Evolutionary conservation across 495 filamentous ascomycete genomes (phyloP).

Genomic region (Xylaria venustula): DNA sequence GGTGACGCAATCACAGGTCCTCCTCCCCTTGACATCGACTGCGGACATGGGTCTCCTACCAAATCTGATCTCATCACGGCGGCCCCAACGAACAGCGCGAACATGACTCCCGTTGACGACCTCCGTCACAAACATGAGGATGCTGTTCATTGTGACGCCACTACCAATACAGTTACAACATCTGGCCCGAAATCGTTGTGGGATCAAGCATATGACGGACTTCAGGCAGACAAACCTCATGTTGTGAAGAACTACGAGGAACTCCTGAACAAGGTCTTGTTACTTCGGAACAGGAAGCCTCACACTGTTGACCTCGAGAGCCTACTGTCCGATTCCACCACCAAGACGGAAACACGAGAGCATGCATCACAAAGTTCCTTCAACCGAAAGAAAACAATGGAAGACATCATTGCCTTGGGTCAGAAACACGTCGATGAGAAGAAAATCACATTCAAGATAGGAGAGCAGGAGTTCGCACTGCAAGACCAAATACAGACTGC

Average conservation of each 20-base stretch:
- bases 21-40: too few species aligned
- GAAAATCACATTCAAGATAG: constrained; percentile 12
- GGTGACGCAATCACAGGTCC: too few species aligned
- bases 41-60: too few species aligned
- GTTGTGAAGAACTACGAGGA: constrained; percentile 14
- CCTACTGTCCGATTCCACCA: neutral
- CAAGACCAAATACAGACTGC: constrained; percentile 15
- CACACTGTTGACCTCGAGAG: neutral
- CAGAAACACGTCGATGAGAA: constrained; percentile 11
- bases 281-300: neutral
- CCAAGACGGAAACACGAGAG: neutral
- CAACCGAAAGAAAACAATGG: neutral
- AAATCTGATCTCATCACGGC: too few species aligned
- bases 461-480: constrained; percentile 19
- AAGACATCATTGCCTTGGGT: constrained; percentile 12
- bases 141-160: too few species aligned
- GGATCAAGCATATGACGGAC: constrained; percentile 18
- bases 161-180: too few species aligned
- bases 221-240: neutral
- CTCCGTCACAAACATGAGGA: too few species aligned
- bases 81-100: too few species aligned
- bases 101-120: too few species aligned
- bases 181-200: constrained; percentile 11
- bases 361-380: neutral
- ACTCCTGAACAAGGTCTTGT: constrained; percentile 10